Evolutionary conservation across 768 basidiomycete genomes (phyloP).

Genomic region (Mycena polygramma): DNA sequence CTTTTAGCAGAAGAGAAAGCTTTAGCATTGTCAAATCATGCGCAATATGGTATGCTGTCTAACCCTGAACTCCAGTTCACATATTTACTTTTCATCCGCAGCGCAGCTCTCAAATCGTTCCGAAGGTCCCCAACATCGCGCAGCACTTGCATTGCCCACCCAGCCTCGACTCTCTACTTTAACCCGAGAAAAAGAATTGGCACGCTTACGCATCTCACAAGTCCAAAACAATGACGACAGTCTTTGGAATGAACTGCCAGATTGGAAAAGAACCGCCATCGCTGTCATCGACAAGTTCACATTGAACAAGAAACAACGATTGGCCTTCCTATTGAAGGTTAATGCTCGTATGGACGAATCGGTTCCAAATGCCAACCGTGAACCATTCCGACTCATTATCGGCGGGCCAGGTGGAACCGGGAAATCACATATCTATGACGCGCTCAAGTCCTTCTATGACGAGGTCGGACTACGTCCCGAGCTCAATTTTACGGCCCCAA

Average conservation of each 20-base stretch:
- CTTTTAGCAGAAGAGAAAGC: too few relatives aligned
- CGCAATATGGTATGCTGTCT: too few relatives aligned
- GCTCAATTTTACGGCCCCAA: too few relatives aligned
- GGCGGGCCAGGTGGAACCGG: constrained; percentile 41
- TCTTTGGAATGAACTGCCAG: neutral
- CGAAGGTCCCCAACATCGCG: too few relatives aligned
- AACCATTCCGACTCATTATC: constrained; percentile 37
- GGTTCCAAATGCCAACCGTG: neutral
- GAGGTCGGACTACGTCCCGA: neutral
- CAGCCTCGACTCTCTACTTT: constrained; percentile 10
- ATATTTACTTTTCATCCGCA: too few relatives aligned
- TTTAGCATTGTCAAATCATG: too few relatives aligned
- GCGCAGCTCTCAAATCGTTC: too few relatives aligned
- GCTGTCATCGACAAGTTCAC: constrained; percentile 23
- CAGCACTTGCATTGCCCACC: too few relatives aligned
- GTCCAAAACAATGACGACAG: neutral
- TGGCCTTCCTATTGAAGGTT: constrained; percentile 34
- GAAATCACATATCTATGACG: constrained; percentile 40
- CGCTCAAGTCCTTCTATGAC: constrained; percentile 28
- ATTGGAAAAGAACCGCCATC: constrained; percentile 25
- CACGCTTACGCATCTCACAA: neutral
- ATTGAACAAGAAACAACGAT: constrained; percentile 36
- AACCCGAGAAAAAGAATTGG: neutral
- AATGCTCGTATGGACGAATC: constrained; percentile 9
- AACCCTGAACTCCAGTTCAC: too few relatives aligned